These are phyloP conservation scores for Pseudogymnoascus sp. DNA, from an alignment of 2,329 filamentous ascomycete genomes.

Conservation along the genomic window DNA sequence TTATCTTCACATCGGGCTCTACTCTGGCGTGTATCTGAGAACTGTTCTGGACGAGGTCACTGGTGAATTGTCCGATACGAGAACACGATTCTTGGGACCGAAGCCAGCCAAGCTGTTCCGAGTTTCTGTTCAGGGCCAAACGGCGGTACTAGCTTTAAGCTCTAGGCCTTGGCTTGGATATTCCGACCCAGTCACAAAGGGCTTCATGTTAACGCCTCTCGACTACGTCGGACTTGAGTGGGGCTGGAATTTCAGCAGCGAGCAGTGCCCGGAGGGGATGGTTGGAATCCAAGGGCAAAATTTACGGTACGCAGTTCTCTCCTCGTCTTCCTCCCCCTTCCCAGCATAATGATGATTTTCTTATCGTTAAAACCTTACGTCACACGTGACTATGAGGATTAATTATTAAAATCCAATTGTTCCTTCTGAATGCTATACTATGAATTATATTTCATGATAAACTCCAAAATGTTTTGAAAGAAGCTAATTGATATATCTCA, in stretches of 20 bases:
- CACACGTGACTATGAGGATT: constrained; percentile 36
- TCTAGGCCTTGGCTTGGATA: constrained; percentile 96
- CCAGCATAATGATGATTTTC: constrained; percentile 35
- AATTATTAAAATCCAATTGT: constrained; percentile 78
- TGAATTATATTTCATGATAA: constrained; percentile 19
- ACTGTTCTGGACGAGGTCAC: constrained; percentile 94
- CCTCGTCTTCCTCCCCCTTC: constrained; percentile 14
- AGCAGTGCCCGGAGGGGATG: constrained; percentile 88
- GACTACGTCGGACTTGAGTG: constrained; percentile 85
- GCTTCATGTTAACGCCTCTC: constrained; percentile 86
- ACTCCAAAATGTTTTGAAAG: constrained; percentile 11
- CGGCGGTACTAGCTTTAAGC: constrained; percentile 81
- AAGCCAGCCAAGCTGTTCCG: constrained; percentile 85
- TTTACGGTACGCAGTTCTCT: constrained; percentile 58
- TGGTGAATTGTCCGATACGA: constrained; percentile 88
- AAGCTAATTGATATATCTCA: constrained; percentile 25
- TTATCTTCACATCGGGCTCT: constrained; percentile 91
- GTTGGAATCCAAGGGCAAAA: constrained; percentile 89
- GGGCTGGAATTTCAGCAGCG: constrained; percentile 94
- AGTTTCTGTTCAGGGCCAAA: constrained; percentile 78
- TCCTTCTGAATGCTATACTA: constrained; percentile 70
- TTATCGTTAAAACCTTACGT: constrained; percentile 34
- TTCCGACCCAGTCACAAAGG: constrained; percentile 76
- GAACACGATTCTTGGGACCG: constrained; percentile 88
- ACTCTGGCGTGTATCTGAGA: constrained; percentile 91